Conservation (phyloP, 2,329 filamentous ascomycete species). For the Nemania sp. region DNA sequence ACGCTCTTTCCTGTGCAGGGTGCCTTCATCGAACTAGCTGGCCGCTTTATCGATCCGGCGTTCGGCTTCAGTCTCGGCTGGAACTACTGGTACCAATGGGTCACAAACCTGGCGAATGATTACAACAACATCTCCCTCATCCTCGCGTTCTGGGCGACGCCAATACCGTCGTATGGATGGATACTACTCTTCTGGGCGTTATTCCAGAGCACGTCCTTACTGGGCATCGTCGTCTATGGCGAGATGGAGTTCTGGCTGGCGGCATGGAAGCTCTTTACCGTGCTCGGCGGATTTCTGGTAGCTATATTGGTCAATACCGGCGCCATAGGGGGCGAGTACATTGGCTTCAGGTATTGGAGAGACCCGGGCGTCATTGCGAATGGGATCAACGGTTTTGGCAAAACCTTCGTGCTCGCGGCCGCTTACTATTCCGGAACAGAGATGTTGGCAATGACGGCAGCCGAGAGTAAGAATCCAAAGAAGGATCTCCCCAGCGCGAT, state of each 20-base stretch:
- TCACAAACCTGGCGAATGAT: constrained; percentile 49
- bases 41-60: constrained; percentile 55
- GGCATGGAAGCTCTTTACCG: constrained; percentile 42
- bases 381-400: constrained; percentile 43
- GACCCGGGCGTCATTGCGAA: constrained; percentile 43
- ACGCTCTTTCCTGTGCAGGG: constrained; percentile 58
- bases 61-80: constrained; percentile 53
- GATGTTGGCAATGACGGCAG: constrained; percentile 44
- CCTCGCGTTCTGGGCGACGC: constrained; percentile 50
- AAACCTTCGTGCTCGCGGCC: constrained; percentile 43
- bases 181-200: constrained; percentile 51
- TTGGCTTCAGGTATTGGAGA: constrained; percentile 43
- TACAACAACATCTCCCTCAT: constrained; percentile 52
- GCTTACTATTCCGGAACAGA: constrained; percentile 46
- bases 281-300: constrained; percentile 41
- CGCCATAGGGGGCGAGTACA: constrained; percentile 43
- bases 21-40: constrained; percentile 55
- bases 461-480: constrained; percentile 41
- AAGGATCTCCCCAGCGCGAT: constrained; percentile 40
- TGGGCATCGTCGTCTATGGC: constrained; percentile 39
- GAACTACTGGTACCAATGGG: constrained; percentile 55
- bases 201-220: constrained; percentile 47
- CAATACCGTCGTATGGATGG: constrained; percentile 51
- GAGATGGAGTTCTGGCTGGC: constrained; percentile 43
- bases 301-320: constrained; percentile 44